Evolutionary conservation across 495 filamentous ascomycete species (phyloP), one percentile per base, ranked within the genome.

Genomic region (Aspergillus incahuasiensis): DNA sequence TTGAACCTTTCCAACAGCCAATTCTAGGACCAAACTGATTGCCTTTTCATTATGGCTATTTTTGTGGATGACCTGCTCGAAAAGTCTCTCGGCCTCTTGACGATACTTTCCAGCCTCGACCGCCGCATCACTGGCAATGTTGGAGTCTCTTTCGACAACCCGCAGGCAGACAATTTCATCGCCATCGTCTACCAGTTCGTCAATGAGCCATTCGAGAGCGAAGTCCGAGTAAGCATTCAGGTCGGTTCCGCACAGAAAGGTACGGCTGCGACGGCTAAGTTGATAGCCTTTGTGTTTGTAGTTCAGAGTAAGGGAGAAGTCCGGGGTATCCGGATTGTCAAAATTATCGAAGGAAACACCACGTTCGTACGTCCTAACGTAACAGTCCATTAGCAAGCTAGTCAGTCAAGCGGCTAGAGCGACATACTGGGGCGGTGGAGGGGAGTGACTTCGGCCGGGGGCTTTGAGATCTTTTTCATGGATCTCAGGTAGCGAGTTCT

Each of bases 211-310:
- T 66, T 95, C 85, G 12, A 98, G 78, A 8, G 94, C 94, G 74
- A 90, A 95, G 46, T 97, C 91, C 18, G 92, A 96, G 72, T 97
- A 97, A 54, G 90, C 85, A 62, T 97, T 94, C 66, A 95, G 87
- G 69, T 98, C 94, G 28, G 91, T 90, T 1, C 94, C 94, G 50
- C 91, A 92, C 62, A 97, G 82, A 67, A 97, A 97, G 2, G 91
- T 97, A 39, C 92, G 83, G 9, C 91, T 95, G 34, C 90, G 82
- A 40, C 89, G 83, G 49, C 85, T 88, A 58, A 84, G 87, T 59
- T 89, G 86, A 69, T 97, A 96, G 55, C 92, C 89, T 55, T 86
- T 88, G 70, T 97, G 94, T 66, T 91, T 90, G 53, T 85, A 85
- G 63, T 92, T 91, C 32, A 97, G 76, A 3, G 90, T 95, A 53